Conservation (phyloP, 768 basidiomycete genomes). For the Tylopilus sp. region DNA sequence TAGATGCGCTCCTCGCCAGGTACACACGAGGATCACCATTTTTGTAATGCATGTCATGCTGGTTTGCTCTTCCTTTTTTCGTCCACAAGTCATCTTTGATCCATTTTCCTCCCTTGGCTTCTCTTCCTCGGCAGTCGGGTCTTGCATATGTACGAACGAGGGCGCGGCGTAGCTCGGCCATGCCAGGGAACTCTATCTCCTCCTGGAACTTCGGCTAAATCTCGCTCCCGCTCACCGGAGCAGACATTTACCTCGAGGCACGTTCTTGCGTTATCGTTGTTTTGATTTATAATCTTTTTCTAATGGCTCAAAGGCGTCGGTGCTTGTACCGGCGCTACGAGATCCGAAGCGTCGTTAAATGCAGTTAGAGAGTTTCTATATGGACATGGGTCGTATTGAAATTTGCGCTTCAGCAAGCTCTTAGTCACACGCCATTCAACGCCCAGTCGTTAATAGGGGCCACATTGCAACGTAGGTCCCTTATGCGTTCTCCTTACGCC, state of each 20-base stretch:
- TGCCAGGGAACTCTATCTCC: background rate
- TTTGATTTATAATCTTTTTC: background rate
- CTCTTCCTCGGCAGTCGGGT: conserved; percentile 5
- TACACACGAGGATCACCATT: conserved; percentile 16
- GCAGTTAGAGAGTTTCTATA: background rate
- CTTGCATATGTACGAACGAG: background rate
- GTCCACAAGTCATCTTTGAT: conserved; percentile 1
- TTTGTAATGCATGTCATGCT: background rate
- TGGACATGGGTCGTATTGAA: background rate
- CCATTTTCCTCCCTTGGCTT: background rate
- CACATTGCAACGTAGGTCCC: background rate
- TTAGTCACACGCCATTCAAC: background rate
- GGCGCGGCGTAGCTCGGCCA: conserved; percentile 4
- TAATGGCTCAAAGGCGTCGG: background rate
- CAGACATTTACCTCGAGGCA: conserved; percentile 1
- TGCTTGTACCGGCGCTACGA: conserved; percentile 1
- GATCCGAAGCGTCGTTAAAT: conserved; percentile 6
- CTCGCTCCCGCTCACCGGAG: conserved; percentile 4
- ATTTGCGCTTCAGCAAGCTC: background rate
- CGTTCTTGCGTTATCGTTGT: conserved; percentile 6
- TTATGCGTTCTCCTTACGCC: background rate
- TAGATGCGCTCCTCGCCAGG: background rate
- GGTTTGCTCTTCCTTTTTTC: background rate
- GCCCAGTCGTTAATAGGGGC: background rate
- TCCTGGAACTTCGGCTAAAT: conserved; percentile 10